These are phyloP conservation scores for thale cress (Arabidopsis thaliana) DNA, from an alignment of 345 rosid species.

Conservation along the genomic window DNA sequence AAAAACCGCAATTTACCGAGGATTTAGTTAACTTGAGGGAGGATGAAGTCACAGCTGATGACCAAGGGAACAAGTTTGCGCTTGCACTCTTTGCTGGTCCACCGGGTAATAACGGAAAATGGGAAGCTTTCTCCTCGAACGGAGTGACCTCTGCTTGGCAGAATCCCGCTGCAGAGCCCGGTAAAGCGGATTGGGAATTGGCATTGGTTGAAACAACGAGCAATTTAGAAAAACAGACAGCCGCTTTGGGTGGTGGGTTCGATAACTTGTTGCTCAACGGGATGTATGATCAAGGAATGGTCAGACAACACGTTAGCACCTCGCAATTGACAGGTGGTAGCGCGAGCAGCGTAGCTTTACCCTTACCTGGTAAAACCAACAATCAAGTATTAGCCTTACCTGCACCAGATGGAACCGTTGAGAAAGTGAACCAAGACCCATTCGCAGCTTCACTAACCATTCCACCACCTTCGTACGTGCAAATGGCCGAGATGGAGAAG, in stretches of 20 bases:
- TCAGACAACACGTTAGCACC: constrained; percentile 79
- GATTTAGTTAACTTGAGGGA: constrained; percentile 88
- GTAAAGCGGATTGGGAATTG: constrained; percentile 94
- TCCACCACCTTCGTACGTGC: constrained; percentile 82
- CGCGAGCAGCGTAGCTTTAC: constrained; percentile 80
- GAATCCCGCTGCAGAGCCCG: constrained; percentile 82
- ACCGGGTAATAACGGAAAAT: constrained; percentile 61
- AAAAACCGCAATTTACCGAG: constrained; percentile 53
- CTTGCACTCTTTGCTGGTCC: constrained; percentile 72
- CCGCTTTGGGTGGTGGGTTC: constrained; percentile 76
- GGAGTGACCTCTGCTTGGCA: constrained; percentile 83
- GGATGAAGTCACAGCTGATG: constrained; percentile 70
- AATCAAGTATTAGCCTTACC: constrained; percentile 75
- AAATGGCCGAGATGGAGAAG: constrained; percentile 86
- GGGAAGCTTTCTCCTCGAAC: constrained; percentile 84
- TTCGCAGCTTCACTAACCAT: constrained; percentile 68
- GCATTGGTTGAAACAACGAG: constrained; percentile 90
- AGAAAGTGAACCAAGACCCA: constrained; percentile 70
- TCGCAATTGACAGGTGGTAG: constrained; percentile 80
- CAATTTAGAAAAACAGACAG: constrained; percentile 74
- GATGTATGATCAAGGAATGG: constrained; percentile 94
- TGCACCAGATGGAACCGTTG: constrained; percentile 79
- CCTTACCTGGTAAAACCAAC: constrained; percentile 56
- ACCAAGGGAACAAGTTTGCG: constrained; percentile 87
- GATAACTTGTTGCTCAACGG: constrained; percentile 82